phyloP scores from a whole-genome alignment of 805 yeast species.

The Ogataea kodamae region DNA sequence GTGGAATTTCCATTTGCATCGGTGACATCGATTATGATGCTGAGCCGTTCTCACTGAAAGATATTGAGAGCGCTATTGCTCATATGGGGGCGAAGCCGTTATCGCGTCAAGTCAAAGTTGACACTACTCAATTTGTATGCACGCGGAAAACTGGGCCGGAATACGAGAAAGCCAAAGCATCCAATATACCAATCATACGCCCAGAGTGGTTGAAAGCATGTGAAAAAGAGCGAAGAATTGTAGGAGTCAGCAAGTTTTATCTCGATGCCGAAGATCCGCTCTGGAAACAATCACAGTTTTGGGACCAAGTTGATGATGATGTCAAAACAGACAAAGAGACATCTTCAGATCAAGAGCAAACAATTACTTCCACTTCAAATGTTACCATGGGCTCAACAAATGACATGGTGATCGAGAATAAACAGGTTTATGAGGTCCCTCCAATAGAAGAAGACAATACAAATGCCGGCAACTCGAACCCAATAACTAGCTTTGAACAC shows the following conservation, averaged over 20 bases:
- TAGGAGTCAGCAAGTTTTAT: constrained; percentile 87
- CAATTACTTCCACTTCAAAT: too few relatives aligned
- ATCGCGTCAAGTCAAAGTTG: constrained; percentile 71
- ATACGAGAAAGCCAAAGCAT: constrained; percentile 72
- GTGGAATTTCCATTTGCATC: constrained; percentile 87
- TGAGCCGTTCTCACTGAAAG: constrained; percentile 48
- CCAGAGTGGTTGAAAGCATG: constrained; percentile 98
- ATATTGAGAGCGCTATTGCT: constrained; percentile 57
- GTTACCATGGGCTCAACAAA: too few relatives aligned
- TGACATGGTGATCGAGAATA: too few relatives aligned
- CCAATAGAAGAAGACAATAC: too few relatives aligned
- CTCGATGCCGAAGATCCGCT: constrained; percentile 48
- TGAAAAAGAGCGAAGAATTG: constrained; percentile 80
- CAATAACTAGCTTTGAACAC: too few relatives aligned
- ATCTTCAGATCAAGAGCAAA: too few relatives aligned
- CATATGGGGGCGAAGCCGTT: constrained; percentile 83
- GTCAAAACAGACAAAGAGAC: too few relatives aligned
- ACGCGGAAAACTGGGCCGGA: constrained; percentile 63
- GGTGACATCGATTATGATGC: constrained; percentile 65
- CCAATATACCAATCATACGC: constrained; percentile 88
- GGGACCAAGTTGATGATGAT: constrained; percentile 16
- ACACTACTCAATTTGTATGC: constrained; percentile 91
- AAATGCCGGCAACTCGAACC: too few relatives aligned
- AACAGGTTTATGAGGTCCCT: too few relatives aligned
- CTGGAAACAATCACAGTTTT: constrained; percentile 45